Conservation (phyloP, 2,329 filamentous ascomycete genomes). For the Plenodomus tracheiphilus region DNA sequence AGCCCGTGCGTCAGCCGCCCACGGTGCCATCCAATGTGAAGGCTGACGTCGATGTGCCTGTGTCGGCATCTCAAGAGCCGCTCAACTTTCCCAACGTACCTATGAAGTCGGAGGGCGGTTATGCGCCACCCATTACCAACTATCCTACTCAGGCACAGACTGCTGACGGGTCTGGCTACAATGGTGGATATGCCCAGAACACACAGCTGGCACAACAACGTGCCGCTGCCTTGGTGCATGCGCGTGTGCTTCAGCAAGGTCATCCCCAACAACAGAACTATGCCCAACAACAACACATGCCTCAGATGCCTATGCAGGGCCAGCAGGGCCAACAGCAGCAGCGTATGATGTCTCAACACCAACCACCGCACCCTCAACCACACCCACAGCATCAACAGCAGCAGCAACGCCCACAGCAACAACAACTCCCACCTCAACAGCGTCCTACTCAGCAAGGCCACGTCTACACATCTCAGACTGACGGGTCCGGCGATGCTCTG, state of each 20-base stretch:
- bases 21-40: conserved; percentile 48
- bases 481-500: conserved; percentile 69
- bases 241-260: conserved; percentile 36
- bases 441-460: conserved; percentile 30
- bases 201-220: conserved; percentile 58
- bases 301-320: conserved; percentile 31
- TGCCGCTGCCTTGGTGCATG: conserved; percentile 53
- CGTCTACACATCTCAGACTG: conserved; percentile 65
- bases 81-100: conserved; percentile 42
- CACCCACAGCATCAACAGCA: conserved; percentile 35
- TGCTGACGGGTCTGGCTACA: conserved; percentile 40
- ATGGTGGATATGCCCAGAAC: conserved; percentile 43
- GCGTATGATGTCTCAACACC: conserved; percentile 30
- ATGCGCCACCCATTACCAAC: conserved; percentile 29
- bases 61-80: conserved; percentile 31
- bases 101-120: conserved; percentile 57
- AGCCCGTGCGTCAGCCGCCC: conserved; percentile 56
- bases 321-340: conserved; percentile 30
- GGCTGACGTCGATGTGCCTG: conserved; percentile 35
- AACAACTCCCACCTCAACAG: conserved; percentile 29
- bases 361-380: conserved; percentile 26
- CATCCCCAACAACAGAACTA: conserved; percentile 31
- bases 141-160: conserved; percentile 30
- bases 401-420: conserved; percentile 33
- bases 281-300: conserved; percentile 23